Evolutionary conservation across 2,329 filamentous ascomycete species (phyloP), one percentile per base, ranked within the genome.

Genomic region (Cytospora leucostoma): DNA sequence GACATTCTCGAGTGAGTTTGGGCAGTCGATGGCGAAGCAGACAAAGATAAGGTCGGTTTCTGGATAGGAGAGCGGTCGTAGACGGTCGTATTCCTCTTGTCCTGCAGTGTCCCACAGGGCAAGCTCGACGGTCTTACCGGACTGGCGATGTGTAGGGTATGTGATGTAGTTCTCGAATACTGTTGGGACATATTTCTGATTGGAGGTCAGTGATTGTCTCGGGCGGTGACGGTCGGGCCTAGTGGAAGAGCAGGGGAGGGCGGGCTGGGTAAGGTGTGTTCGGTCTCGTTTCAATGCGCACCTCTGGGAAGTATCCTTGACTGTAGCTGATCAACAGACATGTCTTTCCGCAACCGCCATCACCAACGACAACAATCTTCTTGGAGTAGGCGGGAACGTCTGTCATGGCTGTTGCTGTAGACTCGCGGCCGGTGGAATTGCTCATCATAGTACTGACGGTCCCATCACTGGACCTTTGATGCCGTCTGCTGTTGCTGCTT

Each of bases 111-210:
- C 95, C 95, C 95, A 99, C 59, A 99, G 85, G 49, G 95, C 95
- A 66, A 99, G 86, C 80, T 99, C 95, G 69, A 99, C 93, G 63
- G 90, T 93, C 84, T 97, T 98, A 73, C 94, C 93, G 13, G 90
- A 91, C 52, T 88, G 86, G 68, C 88, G 87, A 79, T 99, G 95
- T 65, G 88, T 90, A 63, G 94, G 96, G 77, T 97, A 94, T 61
- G 95, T 97, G 79, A 99, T 98, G 85, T 99, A 99, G 82, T 99
- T 99, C 75, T 99, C 95, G 76, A 99, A 99, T 59, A 99, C 95
- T 2, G 95, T 99, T 4, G 95, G 95, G 49, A 99, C 95, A 73
- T 99, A 99, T 98, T 97, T 98, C 95, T 99, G 72, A 27, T 54
- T n/a, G 34, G 52, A 12, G n/a, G 50, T 63, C 32, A 57, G 59